Percentiles rank a stretch among this genome's conserved stretches.
Evolutionary conservation across 2,329 filamentous ascomycete genomes (phyloP).

Genomic region (Epichloe glyceriae): DNA sequence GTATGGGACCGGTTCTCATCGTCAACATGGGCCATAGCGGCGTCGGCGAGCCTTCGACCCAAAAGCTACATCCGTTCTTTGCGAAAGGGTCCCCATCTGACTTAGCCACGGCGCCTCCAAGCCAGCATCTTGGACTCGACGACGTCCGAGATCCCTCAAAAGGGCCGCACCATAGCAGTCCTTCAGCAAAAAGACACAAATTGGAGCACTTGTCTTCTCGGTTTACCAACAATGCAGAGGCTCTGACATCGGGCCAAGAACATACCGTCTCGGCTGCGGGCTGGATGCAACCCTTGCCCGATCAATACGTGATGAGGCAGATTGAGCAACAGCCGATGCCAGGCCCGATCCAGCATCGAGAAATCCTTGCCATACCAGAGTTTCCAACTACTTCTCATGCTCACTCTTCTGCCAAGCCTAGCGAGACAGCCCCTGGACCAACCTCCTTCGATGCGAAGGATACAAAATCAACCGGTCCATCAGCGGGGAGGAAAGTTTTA

Average conservation of each 20-base stretch:
- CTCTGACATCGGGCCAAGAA: background rate
- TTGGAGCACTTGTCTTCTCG: conserved; percentile 6
- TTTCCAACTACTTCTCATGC: background rate
- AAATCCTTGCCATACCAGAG: background rate
- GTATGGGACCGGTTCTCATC: conserved; percentile 32
- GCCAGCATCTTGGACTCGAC: background rate
- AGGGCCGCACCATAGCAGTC: background rate
- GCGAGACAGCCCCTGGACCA: background rate
- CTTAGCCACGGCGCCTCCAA: background rate
- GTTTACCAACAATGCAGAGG: background rate
- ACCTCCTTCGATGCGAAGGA: background rate
- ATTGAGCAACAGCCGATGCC: background rate
- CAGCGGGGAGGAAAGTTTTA: conserved; percentile 31
- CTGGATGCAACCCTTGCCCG: background rate
- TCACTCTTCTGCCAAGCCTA: background rate
- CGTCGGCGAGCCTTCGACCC: conserved; percentile 20
- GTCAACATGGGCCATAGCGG: conserved; percentile 32
- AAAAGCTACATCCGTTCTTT: conserved; percentile 46
- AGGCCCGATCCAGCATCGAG: background rate
- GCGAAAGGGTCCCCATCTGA: conserved; percentile 14
- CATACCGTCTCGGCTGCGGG: background rate
- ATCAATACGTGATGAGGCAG: background rate
- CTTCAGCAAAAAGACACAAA: conserved; percentile 2
- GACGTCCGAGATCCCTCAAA: background rate
- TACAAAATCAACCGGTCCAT: conserved; percentile 3